Conservation (phyloP, 768 basidiomycete genomes). For the Tulasnella sp. region DNA sequence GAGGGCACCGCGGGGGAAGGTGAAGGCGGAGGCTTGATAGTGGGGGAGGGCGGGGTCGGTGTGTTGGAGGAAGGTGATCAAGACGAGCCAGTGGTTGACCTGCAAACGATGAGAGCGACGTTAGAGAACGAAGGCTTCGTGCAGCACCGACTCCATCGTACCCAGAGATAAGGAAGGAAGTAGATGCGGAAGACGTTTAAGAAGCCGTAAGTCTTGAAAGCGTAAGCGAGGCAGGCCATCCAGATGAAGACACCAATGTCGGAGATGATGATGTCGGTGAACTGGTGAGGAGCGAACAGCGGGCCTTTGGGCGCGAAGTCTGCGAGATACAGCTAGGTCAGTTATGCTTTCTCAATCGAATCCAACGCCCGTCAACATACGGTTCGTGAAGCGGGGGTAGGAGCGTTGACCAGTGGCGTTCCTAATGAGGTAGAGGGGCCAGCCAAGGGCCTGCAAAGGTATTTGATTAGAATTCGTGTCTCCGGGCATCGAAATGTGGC, state of each 20-base stretch:
- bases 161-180: slow-evolving; percentile 79
- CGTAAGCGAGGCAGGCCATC: slow-evolving; percentile 45
- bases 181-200: slow-evolving; percentile 66
- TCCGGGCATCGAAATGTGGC: background rate
- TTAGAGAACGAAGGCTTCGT: background rate
- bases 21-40: too few species aligned
- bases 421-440: slow-evolving; percentile 67
- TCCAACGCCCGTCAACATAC: slow-evolving; percentile 35
- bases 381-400: slow-evolving; percentile 71
- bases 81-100: slow-evolving; percentile 89
- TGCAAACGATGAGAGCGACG: slow-evolving; percentile 19
- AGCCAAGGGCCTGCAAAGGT: slow-evolving; percentile 53
- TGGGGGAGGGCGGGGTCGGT: slow-evolving; percentile 95
- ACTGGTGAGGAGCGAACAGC: slow-evolving; percentile 80
- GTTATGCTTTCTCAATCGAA: background rate
- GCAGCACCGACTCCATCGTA: slow-evolving; percentile 25
- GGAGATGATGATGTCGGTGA: slow-evolving; percentile 62
- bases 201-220: slow-evolving; percentile 54
- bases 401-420: slow-evolving; percentile 79
- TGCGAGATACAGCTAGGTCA: slow-evolving; percentile 17
- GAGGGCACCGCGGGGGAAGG: slow-evolving; percentile 87
- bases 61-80: slow-evolving; percentile 97
- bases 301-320: slow-evolving; percentile 68
- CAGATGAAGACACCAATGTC: slow-evolving; percentile 72
- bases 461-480: background rate